Evolutionary conservation across 768 basidiomycete species (phyloP), one percentile per base, ranked within the genome.

Genomic region (Roridomyces roridus): DNA sequence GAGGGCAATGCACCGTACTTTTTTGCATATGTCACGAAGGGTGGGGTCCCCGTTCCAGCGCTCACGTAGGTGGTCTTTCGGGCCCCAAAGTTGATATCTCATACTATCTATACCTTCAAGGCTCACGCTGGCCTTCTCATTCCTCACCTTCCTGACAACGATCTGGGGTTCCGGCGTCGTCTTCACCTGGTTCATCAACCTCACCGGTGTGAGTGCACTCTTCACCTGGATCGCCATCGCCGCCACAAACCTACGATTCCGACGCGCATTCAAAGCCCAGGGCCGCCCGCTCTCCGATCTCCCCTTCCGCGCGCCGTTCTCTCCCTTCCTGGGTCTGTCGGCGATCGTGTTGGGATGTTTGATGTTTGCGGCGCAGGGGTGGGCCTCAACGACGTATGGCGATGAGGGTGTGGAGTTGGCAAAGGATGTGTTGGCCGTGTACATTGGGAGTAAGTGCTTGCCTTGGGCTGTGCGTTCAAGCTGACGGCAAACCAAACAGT

Each of bases 201-300:
- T 88, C 47, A 85, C 84, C 8, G 86, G 88, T 37, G 84, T 89
- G 41, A 86, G 84, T 1, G 84, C 85, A 2, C 73, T 90, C 45
- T 78, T 89, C 55, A 85, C 86, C 37, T 90, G 88, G 87, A 81
- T 79, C 23, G 79, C 82, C 25, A 84, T 87, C 55, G 80, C 78
- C 9, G 17, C 75, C 28, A 84, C 83, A 29, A 83, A 80, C 5
- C 66, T 88, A 31, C 83, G 86, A 26, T 89, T 91, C 75, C 80
- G 86, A 21, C 63, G 67, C n/a, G 87, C 85, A 4, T 89, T 84
- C 74, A 69, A 65, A 40, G 79, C 77, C 0, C 85, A 85, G 45
- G 81, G 81, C 18, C 76, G 81, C 53, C 64, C 70, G 1, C 69
- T 85, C 9, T 68, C 71, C 2, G 86, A 88, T 65, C 70, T 88